These are phyloP conservation scores for Alternaria consortialis DNA, from an alignment of 2,329 filamentous ascomycete species.

Conservation along the genomic window DNA sequence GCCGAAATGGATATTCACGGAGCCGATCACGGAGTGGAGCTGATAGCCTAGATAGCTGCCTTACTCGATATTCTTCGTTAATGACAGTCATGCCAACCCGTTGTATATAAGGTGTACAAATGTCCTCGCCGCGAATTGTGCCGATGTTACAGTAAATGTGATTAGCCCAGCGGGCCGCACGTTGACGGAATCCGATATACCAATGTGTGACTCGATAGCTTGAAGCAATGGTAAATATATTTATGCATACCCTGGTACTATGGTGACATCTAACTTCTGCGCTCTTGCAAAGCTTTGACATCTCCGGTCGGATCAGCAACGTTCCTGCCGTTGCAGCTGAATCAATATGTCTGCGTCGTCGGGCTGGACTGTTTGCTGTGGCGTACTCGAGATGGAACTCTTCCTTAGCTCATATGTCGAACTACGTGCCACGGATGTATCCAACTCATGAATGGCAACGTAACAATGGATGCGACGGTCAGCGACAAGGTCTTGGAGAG, in stretches of 20 bases:
- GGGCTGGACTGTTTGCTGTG: neutral
- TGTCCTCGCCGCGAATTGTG: neutral
- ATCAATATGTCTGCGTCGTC: neutral
- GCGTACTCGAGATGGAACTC: neutral
- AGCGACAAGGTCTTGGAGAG: neutral
- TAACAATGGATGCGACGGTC: neutral
- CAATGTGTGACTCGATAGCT: neutral
- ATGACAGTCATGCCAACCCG: neutral
- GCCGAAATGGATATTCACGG: conserved; percentile 26
- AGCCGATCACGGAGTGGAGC: conserved; percentile 21
- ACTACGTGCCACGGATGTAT: neutral
- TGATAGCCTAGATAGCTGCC: conserved; percentile 12
- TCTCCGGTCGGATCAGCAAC: neutral
- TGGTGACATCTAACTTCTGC: conserved; percentile 9
- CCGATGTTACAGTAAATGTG: neutral
- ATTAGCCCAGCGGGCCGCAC: neutral
- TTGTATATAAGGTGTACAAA: neutral
- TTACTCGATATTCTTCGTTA: neutral
- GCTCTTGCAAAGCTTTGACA: neutral
- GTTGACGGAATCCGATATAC: neutral
- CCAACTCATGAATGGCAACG: neutral
- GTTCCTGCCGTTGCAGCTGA: neutral
- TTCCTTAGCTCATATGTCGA: neutral
- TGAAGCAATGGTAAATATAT: conserved; percentile 9
- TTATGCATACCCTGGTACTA: conserved; percentile 10